phyloP scores from a whole-genome alignment of 2,329 filamentous ascomycete genomes.

The Mollisiaceae sp. region DNA sequence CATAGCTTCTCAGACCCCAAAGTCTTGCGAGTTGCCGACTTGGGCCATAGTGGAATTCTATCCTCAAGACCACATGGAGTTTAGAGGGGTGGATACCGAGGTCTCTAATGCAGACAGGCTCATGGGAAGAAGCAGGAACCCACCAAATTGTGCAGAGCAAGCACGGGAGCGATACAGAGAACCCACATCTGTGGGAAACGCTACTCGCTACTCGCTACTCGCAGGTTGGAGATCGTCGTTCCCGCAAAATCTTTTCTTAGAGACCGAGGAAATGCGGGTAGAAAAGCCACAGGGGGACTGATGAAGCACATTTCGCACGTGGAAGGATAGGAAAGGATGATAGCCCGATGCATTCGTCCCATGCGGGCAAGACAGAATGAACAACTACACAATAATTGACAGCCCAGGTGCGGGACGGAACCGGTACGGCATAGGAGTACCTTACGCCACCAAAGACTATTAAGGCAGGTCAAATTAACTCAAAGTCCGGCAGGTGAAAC shows the following conservation, averaged over 20 bases:
- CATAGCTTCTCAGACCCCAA: not conserved
- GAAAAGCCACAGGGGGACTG: not conserved
- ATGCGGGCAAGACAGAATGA: not conserved
- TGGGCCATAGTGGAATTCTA: not conserved
- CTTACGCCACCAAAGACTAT: not conserved
- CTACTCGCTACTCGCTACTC: not conserved
- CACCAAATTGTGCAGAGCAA: not conserved
- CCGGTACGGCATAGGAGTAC: too few relatives aligned
- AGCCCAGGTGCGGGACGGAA: too few relatives aligned
- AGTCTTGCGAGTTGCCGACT: not conserved
- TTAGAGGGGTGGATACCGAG: constrained; percentile 13
- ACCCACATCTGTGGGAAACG: too few relatives aligned
- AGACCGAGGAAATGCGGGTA: not conserved
- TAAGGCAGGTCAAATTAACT: not conserved
- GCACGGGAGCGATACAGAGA: too few relatives aligned
- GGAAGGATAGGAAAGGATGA: not conserved
- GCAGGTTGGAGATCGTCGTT: not conserved
- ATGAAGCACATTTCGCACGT: not conserved
- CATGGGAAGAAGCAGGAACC: constrained; percentile 3
- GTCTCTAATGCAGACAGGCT: constrained; percentile 3
- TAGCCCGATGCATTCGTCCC: not conserved
- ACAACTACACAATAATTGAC: not conserved
- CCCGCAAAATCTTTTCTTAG: too few relatives aligned
- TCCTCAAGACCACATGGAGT: not conserved
- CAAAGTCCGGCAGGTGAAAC: not conserved